Conservation (phyloP, 2,329 filamentous ascomycete species). For the Colletotrichum viniferum region DNA sequence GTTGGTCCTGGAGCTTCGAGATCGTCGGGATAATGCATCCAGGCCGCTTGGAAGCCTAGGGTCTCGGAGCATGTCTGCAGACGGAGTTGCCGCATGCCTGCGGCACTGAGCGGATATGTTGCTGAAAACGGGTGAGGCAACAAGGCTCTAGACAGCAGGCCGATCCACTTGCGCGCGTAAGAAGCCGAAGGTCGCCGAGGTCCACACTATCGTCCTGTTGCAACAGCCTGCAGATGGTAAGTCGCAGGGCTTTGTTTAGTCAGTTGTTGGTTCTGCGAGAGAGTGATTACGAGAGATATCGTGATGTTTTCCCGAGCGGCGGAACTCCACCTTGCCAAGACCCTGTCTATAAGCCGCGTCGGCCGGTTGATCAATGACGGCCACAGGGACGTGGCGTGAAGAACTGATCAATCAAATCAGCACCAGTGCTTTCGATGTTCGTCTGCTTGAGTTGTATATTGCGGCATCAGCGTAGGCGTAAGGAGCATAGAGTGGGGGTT, state of each 20-base stretch:
- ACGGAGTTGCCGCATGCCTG: constrained; percentile 7
- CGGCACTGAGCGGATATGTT: constrained; percentile 1
- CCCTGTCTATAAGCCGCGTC: not conserved
- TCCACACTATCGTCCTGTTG: not conserved
- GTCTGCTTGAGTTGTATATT: not conserved
- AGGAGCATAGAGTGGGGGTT: not conserved
- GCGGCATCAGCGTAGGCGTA: not conserved
- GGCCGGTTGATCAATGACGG: not conserved
- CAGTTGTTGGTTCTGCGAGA: not conserved
- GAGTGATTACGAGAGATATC: not conserved
- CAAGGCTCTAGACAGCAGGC: not conserved
- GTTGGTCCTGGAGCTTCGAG: not conserved
- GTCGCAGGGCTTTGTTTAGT: not conserved
- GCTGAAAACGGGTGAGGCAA: constrained; percentile 13
- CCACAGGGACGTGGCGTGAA: not conserved
- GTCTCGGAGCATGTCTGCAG: not conserved
- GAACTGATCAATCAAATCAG: not conserved
- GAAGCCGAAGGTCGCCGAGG: constrained; percentile 1
- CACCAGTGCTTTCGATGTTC: not conserved
- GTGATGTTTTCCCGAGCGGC: not conserved
- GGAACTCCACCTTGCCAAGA: not conserved
- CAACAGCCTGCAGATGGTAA: not conserved
- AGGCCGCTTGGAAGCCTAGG: not conserved
- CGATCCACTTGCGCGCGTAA: constrained; percentile 5
- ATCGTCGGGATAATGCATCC: not conserved